Evolutionary conservation across 75 land plant genomes (phyloP).

Genomic region (Pinus taeda): DNA sequence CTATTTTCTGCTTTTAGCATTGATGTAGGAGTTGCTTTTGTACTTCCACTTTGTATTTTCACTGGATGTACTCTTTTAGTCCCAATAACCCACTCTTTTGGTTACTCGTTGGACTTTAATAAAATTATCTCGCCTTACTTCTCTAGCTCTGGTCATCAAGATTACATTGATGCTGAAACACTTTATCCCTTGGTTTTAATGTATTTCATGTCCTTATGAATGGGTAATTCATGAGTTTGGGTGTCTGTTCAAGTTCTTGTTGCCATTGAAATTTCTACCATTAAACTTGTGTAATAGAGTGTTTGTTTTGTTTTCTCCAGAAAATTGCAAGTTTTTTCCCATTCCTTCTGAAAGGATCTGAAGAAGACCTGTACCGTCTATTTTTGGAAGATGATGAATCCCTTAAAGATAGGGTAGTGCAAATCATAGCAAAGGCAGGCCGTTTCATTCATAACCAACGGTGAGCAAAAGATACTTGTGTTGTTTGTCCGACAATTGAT

Average conservation of each 20-base stretch:
- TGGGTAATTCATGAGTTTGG: background rate
- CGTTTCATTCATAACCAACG: conserved; percentile 38
- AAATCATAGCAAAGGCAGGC: conserved; percentile 69
- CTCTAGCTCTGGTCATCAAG: too few species aligned
- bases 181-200: background rate
- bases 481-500: background rate
- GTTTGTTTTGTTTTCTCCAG: conserved; percentile 26
- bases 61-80: too few species aligned
- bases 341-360: conserved; percentile 54
- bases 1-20: too few species aligned
- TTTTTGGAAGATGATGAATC: conserved; percentile 39
- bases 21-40: too few species aligned
- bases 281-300: background rate
- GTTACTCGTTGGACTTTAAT: too few species aligned
- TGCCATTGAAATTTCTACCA: background rate
- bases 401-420: conserved; percentile 46
- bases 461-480: conserved; percentile 19
- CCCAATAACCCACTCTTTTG: too few species aligned
- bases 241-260: background rate
- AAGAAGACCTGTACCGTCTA: conserved; percentile 39
- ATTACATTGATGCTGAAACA: too few species aligned
- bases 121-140: too few species aligned
- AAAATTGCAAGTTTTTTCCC: conserved; percentile 59
- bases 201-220: background rate
- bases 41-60: too few species aligned